phyloP scores from a whole-genome alignment of 73 alveolate species.

The Paramecium biaurelia region DNA sequence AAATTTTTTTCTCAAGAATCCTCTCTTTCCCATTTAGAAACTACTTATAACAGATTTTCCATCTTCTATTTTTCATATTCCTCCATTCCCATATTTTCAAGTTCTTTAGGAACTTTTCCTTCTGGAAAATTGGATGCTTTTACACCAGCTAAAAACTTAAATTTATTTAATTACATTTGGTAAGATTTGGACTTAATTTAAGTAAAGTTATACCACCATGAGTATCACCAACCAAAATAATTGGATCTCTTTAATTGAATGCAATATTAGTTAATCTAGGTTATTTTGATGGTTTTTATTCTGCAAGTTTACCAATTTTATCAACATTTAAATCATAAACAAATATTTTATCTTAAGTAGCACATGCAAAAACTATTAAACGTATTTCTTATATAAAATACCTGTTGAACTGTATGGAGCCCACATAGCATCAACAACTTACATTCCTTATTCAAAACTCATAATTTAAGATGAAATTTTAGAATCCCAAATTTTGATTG shows the following conservation, averaged over 20 bases:
- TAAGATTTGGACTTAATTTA: conserved; percentile 73
- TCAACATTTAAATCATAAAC: conserved; percentile 89
- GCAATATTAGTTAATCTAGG: conserved; percentile 91
- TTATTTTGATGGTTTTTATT: conserved; percentile 73
- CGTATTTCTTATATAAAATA: not conserved
- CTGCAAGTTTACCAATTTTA: conserved; percentile 69
- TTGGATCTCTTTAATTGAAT: conserved; percentile 88
- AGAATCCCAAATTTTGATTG: conserved; percentile 99
- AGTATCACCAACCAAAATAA: conserved; percentile 92
- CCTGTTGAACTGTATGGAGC: conserved; percentile 99
- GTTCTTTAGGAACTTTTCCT: conserved; percentile 5
- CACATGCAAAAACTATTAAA: conserved; percentile 85
- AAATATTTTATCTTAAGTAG: conserved; percentile 82
- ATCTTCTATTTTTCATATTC: conserved; percentile 38
- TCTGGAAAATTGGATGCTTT: conserved; percentile 20
- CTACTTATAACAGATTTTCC: conserved; percentile 36
- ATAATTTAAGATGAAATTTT: conserved; percentile 90
- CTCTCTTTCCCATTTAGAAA: conserved; percentile 45
- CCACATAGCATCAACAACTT: conserved; percentile 99
- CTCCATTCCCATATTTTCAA: not conserved
- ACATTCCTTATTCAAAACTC: conserved; percentile 97
- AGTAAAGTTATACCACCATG: conserved; percentile 85
- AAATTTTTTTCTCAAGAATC: conserved; percentile 24
- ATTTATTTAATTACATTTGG: conserved; percentile 30
- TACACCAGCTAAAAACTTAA: not conserved